Percentiles rank a stretch among this genome's conserved stretches.
Evolutionary conservation across 495 filamentous ascomycete genomes (phyloP).

Genomic region (Thermothielavioides terrestris): DNA sequence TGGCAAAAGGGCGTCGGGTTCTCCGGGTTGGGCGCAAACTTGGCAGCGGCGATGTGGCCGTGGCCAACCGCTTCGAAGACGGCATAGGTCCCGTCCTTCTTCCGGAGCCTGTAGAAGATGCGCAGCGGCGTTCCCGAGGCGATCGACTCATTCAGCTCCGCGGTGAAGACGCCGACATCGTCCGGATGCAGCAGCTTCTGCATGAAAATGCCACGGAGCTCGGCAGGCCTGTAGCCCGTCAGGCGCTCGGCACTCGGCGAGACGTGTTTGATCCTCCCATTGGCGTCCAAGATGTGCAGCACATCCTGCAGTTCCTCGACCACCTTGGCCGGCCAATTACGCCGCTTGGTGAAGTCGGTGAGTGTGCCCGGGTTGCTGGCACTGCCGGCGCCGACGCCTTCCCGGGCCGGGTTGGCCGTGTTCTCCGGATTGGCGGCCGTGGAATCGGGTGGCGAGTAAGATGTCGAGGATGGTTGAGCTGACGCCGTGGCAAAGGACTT

Average conservation of each 20-base stretch:
- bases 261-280: constrained; percentile 74
- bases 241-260: constrained; percentile 72
- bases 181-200: constrained; percentile 79
- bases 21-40: constrained; percentile 51
- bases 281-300: constrained; percentile 73
- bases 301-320: constrained; percentile 87
- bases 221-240: constrained; percentile 62
- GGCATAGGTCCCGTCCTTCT: constrained; percentile 60
- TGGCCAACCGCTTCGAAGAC: constrained; percentile 90
- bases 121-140: constrained; percentile 68
- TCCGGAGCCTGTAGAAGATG: constrained; percentile 83
- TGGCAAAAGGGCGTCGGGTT: constrained; percentile 64
- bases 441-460: too few species aligned
- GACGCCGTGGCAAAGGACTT: constrained; percentile 13
- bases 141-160: constrained; percentile 88
- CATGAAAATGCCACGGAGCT: constrained; percentile 66
- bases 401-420: not conserved
- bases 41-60: constrained; percentile 72
- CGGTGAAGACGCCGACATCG: constrained; percentile 73
- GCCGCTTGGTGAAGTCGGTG: constrained; percentile 74
- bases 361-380: constrained; percentile 34
- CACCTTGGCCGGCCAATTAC: constrained; percentile 83
- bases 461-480: not conserved
- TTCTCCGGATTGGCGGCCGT: not conserved
- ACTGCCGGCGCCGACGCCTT: not conserved